Evolutionary conservation across 78 protist genomes (phyloP), one percentile per base, ranked within the genome.

Genomic region (Chrysochromulina tobinii): DNA sequence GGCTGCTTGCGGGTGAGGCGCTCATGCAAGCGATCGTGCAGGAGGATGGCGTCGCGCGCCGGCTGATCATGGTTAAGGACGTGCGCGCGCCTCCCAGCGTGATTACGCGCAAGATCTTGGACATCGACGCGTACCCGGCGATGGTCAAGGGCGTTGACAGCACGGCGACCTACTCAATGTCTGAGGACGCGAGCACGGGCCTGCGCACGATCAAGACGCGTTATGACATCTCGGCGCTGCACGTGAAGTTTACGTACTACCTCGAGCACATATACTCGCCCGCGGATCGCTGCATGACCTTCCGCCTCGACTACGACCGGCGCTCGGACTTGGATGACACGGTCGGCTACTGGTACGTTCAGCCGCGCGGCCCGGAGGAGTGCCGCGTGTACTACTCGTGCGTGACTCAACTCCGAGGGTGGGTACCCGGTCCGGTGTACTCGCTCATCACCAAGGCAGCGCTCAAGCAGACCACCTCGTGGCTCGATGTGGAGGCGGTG

Each of bases 381-480:
- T 54, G 87, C 87, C 87, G 87, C 38, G 87, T 54, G 50, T 79
- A 17, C 87, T 79, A 79, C 87, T 54, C 64, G 15, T 79, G 87
- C 61, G 58, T 21, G 64, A 54, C 61, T 5, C 51, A 79, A 64
- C 87, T 79, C 38, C 25, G 87, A 1, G 48, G 50, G 0, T 79
- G 87, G 87, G 72, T 75, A 64, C 87, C 87, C 50, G 87, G 54
- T 1, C 87, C 87, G 7, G 87, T 79, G 51, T 51, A 79, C 48
- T 0, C 61, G 15, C 3, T 54, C 64, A 38, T 79, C 25, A 9
- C 38, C n/a, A 79, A 79, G 87, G 21, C 58, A 0, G 87, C 87
- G 23, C 25, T 79, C 50, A 51, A 54, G 87, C 87, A 79, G 61
- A 12, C 64, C 23, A 59, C 64, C 64, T 7, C 12, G 23, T 59